Base-by-base conservation (phyloP, 345 rosid genomes). In the Sapria himalayana region DNA sequence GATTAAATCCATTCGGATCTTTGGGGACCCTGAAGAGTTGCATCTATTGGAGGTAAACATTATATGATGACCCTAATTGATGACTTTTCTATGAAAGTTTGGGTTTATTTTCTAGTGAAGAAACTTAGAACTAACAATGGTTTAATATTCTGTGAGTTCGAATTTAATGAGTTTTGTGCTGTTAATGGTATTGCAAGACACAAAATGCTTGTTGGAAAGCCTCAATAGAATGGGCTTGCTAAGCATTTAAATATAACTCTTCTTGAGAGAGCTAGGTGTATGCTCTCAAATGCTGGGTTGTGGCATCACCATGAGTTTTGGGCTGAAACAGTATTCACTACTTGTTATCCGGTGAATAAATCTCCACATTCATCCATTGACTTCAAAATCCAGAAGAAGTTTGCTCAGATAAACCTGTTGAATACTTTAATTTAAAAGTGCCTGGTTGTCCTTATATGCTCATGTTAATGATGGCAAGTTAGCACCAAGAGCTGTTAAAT, bases 101-200 rank as follows among this genome's bases (percentile, higher is more conserved):
- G 17, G 41, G 23, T 50, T 0, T 41, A 31, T 31, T 9, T 21
- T 11, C 15, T 37, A 14, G 43, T 51, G 0, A 51, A 42, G 7
- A 3, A 2, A 9, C 20, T 51, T 0, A 15, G 0, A 22, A 31
- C 0, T 2, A 29, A 43, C 5, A 51, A n/a, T n/a, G 37, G 18
- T 0, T 19, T 43, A 7, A 3, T 31, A 2, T 50, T 50, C 8
- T 33, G 22, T 15, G 3, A 2, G 0, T 2, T 0, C 4, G 1
- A 41, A 5, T 51, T 51, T 5, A 24, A 51, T 11, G 14, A 31
- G 0, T 31, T 31, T 1, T 31, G 0, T 1, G 14, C 4, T 10
- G 14, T 10, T 31, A 15, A 31, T 10, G 11, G 34, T 15, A 31
- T 31, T 31, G 11, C 14, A 31, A 31, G 34, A 1, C 0, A 31